A percentile compares a stretch with the other conserved stretches of the same genome.
Evolutionary conservation across 2,329 filamentous ascomycete genomes (phyloP).

Genomic region (Piedraia hortae): DNA sequence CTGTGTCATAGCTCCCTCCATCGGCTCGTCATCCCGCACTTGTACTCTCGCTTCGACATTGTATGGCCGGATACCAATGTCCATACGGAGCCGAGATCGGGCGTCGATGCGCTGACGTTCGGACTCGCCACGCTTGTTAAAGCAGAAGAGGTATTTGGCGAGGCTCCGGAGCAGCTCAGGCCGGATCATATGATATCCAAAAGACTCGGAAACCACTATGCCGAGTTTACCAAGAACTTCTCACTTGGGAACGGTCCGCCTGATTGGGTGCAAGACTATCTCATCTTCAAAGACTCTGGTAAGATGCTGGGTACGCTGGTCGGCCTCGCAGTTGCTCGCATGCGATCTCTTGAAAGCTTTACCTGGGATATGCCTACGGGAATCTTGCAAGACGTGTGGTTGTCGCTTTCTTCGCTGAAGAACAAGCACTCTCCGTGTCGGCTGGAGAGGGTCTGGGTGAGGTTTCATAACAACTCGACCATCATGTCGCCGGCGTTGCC

Average conservation of each 20-base stretch:
- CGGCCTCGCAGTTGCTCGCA: conserved; percentile 50
- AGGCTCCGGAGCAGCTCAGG: conserved; percentile 17
- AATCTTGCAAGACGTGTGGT: conserved; percentile 54
- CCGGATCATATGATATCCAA: conserved; percentile 12
- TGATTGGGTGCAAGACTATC: conserved; percentile 57
- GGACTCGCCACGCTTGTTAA: conserved; percentile 56
- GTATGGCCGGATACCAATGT: conserved; percentile 54
- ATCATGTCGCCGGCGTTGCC: conserved; percentile 10
- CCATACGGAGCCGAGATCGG: conserved; percentile 35
- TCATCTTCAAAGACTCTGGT: conserved; percentile 55
- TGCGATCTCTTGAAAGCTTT: conserved; percentile 58
- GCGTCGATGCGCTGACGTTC: conserved; percentile 60
- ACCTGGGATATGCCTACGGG: conserved; percentile 79
- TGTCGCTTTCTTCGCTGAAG: conserved; percentile 44
- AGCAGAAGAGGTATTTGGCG: conserved; percentile 33
- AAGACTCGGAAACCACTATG: conserved; percentile 44
- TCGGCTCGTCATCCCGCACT: conserved; percentile 44
- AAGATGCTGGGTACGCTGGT: conserved; percentile 75
- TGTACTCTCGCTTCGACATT: conserved; percentile 68
- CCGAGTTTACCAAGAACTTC: conserved; percentile 55
- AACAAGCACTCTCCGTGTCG: conserved; percentile 35
- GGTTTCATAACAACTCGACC: conserved; percentile 49
- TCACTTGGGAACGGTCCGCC: conserved; percentile 56
- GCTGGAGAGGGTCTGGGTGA: conserved; percentile 48
- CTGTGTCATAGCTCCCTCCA: conserved; percentile 55